Evolutionary conservation across 2,329 filamentous ascomycete genomes (phyloP).

Genomic region (Blastomyces percursus): DNA sequence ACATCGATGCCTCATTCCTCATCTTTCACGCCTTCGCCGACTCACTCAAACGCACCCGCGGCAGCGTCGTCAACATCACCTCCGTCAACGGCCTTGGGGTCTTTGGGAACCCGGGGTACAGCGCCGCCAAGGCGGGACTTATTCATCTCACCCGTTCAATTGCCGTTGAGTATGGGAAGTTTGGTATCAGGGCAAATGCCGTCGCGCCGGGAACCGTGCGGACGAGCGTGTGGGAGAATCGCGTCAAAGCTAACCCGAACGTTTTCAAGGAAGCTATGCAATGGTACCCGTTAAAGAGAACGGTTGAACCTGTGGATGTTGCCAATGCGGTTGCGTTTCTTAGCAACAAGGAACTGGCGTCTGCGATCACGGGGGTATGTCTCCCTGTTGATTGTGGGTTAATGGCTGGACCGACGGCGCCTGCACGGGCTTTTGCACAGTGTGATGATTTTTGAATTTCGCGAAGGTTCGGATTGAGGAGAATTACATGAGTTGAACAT

Average conservation of each 20-base stretch:
- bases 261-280: constrained; percentile 15
- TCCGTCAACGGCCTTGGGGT: constrained; percentile 17
- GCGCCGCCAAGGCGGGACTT: constrained; percentile 32
- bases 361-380: constrained; percentile 19
- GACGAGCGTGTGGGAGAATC: constrained; percentile 14
- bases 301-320: constrained; percentile 19
- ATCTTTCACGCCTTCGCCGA: constrained; percentile 16
- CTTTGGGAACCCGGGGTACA: constrained; percentile 24
- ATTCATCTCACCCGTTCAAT: constrained; percentile 32
- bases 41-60: constrained; percentile 12
- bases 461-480: neutral
- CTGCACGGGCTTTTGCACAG: constrained; percentile 16
- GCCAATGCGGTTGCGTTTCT: constrained; percentile 20
- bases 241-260: constrained; percentile 11
- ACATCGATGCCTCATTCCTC: constrained; percentile 16
- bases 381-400: constrained; percentile 18
- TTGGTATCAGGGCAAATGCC: constrained; percentile 31
- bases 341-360: constrained; percentile 14
- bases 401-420: constrained; percentile 17
- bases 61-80: constrained; percentile 15
- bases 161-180: constrained; percentile 23
- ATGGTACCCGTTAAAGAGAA: constrained; percentile 18
- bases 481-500: neutral
- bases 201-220: constrained; percentile 23
- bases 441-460: constrained; percentile 11